Conservation (phyloP, 805 yeast genomes). For the Ogataea trehaloabstinens region DNA sequence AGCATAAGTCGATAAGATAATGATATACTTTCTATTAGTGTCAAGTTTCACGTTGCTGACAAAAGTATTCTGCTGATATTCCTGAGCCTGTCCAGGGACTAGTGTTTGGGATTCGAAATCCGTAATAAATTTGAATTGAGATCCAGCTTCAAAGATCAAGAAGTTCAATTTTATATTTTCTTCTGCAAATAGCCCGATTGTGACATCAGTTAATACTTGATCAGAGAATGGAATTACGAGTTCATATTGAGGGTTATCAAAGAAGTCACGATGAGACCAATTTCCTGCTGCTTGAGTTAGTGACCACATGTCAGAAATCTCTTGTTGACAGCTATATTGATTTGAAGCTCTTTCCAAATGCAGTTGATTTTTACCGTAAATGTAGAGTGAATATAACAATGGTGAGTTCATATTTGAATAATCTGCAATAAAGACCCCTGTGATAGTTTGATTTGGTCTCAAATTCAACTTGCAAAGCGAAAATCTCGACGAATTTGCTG, state of each 20-base stretch:
- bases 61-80: slow-evolving; percentile 31
- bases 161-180: slow-evolving; percentile 35
- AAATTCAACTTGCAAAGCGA: slow-evolving; percentile 22
- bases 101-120: slow-evolving; percentile 33
- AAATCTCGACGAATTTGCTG: slow-evolving; percentile 33
- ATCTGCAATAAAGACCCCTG: slow-evolving; percentile 21
- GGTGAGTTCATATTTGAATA: neutral
- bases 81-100: slow-evolving; percentile 26
- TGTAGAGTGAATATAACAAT: slow-evolving; percentile 9
- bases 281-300: slow-evolving; percentile 50
- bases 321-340: slow-evolving; percentile 18
- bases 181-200: slow-evolving; percentile 26
- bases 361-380: slow-evolving; percentile 8
- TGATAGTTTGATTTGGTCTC: slow-evolving; percentile 15
- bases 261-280: slow-evolving; percentile 45
- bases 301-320: slow-evolving; percentile 45
- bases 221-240: slow-evolving; percentile 27
- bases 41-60: slow-evolving; percentile 24
- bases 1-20: slow-evolving; percentile 47
- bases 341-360: slow-evolving; percentile 7
- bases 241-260: slow-evolving; percentile 55
- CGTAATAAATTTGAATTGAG: slow-evolving; percentile 23
- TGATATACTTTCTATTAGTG: slow-evolving; percentile 39
- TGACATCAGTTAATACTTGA: slow-evolving; percentile 13
- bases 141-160: slow-evolving; percentile 41